phyloP scores from a whole-genome alignment of 1,139 yeast genomes.

The Candida neerlandica region DNA sequence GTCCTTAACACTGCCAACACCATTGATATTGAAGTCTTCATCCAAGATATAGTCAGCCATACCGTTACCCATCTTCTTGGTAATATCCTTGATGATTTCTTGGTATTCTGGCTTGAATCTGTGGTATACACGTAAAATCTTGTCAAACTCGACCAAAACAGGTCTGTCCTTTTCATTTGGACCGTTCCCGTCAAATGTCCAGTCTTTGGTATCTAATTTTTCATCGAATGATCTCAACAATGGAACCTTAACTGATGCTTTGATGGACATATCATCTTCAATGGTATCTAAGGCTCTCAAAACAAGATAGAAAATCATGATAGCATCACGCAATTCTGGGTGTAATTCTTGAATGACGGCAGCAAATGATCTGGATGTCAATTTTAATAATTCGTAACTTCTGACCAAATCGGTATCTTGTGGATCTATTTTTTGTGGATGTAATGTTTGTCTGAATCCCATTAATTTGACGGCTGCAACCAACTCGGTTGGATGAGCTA shows the following conservation, averaged over 20 bases:
- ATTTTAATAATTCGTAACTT: slow-evolving; percentile 68
- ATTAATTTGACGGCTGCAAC: slow-evolving; percentile 65
- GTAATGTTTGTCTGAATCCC: slow-evolving; percentile 55
- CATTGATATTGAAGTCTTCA: slow-evolving; percentile 76
- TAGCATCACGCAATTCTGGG: slow-evolving; percentile 82
- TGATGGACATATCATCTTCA: slow-evolving; percentile 94
- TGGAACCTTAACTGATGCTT: slow-evolving; percentile 70
- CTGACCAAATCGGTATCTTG: slow-evolving; percentile 35
- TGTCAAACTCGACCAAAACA: slow-evolving; percentile 76
- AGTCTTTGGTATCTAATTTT: slow-evolving; percentile 62
- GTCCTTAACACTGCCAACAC: slow-evolving; percentile 76
- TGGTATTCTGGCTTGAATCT: slow-evolving; percentile 75
- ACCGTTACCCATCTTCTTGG: slow-evolving; percentile 90
- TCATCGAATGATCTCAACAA: slow-evolving; percentile 68
- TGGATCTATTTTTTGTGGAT: slow-evolving; percentile 30
- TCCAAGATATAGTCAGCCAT: slow-evolving; percentile 93
- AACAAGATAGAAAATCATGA: slow-evolving; percentile 81
- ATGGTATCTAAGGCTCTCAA: slow-evolving; percentile 93
- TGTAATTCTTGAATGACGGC: slow-evolving; percentile 90
- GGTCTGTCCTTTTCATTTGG: slow-evolving; percentile 80
- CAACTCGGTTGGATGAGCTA: slow-evolving; percentile 73
- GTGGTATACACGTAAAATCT: slow-evolving; percentile 70
- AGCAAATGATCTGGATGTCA: slow-evolving; percentile 88
- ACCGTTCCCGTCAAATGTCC: slow-evolving; percentile 79
- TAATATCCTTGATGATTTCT: slow-evolving; percentile 74